Percentiles rank a stretch among this genome's conserved stretches.
Evolutionary conservation across 2,329 filamentous ascomycete species (phyloP).

Genomic region (Exophiala aquamarina): DNA sequence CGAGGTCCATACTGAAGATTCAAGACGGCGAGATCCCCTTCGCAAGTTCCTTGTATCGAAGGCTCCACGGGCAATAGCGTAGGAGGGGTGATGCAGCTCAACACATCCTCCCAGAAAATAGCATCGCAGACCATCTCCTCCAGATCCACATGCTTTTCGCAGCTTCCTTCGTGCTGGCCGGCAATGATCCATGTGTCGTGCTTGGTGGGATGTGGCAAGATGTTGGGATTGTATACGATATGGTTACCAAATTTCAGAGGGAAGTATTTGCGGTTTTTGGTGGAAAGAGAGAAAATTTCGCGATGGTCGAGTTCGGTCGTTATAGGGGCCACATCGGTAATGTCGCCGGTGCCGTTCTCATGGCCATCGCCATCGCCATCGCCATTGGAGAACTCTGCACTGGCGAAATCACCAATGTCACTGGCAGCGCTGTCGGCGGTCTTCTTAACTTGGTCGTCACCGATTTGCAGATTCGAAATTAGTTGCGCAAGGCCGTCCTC

Average conservation of each 20-base stretch:
- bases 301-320: slow-evolving; percentile 15
- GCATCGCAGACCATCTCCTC: slow-evolving; percentile 54
- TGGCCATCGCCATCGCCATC: too few relatives aligned
- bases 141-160: slow-evolving; percentile 32
- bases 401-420: too few relatives aligned
- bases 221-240: slow-evolving; percentile 54
- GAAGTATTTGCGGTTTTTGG: slow-evolving; percentile 49
- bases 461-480: too few relatives aligned
- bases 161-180: slow-evolving; percentile 44
- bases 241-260: slow-evolving; percentile 47
- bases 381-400: too few relatives aligned
- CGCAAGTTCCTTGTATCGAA: slow-evolving; percentile 46
- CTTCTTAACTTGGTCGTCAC: too few relatives aligned
- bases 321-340: neutral
- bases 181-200: slow-evolving; percentile 52
- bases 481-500: too few relatives aligned
- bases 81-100: slow-evolving; percentile 10
- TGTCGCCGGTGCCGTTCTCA: too few relatives aligned
- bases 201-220: slow-evolving; percentile 54
- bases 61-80: slow-evolving; percentile 37
- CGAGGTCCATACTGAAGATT: slow-evolving; percentile 48
- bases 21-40: slow-evolving; percentile 39
- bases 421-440: too few relatives aligned
- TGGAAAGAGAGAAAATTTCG: slow-evolving; percentile 49
- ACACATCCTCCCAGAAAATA: slow-evolving; percentile 35